Evolutionary conservation across 164 flowering plant genomes (phyloP), one percentile per base, ranked within the genome.

Genomic region (Paratinospora sagittata): DNA sequence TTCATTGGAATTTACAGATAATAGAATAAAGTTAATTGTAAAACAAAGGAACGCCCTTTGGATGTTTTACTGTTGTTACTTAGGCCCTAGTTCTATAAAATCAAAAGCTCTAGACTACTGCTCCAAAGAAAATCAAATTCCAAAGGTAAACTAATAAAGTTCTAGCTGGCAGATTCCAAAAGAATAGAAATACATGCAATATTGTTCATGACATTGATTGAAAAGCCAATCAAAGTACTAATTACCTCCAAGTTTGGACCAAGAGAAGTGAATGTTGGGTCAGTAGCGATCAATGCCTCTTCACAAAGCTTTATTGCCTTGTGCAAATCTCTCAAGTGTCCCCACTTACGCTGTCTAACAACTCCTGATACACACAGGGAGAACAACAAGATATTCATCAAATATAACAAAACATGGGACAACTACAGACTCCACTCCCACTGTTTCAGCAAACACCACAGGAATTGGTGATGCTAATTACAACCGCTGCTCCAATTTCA

Each of bases 221-320:
- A 71, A 24, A 66, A 24, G 67, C 33, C 71, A 68, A 49, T 23
- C 27, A 68, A 60, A 21, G 1, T 17, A n/a, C 43, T 13, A 2
- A 8, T 57, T 83, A 92, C 99, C 97, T 92, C 98, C 64, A 91
- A 74, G 78, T 87, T 95, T 71, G 79, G 62, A 69, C 96, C 97
- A 52, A 83, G 89, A 76, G 93, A 83, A 68, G 87, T 74, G 57
- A 34, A 77, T 71, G 82, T 73, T 60, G 99, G 97, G 78, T 91
- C 93, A 75, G 92, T 82, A 23, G 90, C 91, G 34, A 90, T 71
- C 68, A 95, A 27, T 75, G 94, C 96, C 36, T 68, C 87, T 79
- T 92, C 99, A 76, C 97, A 91, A 43, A 91, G 97, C 84, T 91
- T 95, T 70, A 95, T 84, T 61, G 97, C 90, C 79, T 85, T 87